Evolutionary conservation across 2,329 filamentous ascomycete genomes (phyloP), one percentile per base, ranked within the genome.

Genomic region (Botrytis elliptica): DNA sequence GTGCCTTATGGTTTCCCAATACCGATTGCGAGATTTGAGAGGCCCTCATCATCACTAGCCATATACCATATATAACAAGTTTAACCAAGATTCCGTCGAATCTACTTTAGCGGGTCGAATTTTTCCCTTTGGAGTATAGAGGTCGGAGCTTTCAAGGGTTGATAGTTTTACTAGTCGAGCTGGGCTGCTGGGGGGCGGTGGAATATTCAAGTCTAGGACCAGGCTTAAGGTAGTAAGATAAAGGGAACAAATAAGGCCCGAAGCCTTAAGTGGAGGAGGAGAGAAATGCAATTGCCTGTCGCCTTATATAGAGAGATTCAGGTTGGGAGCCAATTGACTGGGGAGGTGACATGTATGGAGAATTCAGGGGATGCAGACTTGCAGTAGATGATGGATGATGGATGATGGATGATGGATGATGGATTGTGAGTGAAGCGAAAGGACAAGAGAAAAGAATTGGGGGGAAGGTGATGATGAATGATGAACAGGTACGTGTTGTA

Each of bases 11-110:
- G 77, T 74, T 76, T 80, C 77, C 79, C 77, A 78, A 77, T 77
- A 59, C 76, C 76, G 75, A 73, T 75, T 73, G 75, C 73, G 74
- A 75, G 70, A 71, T 65, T 77, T 76, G 75, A 77, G 75, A 74
- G 74, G 75, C 78, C 78, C 68, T 80, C 79, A 80, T 80, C 70
- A 77, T 80, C 77, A 74, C 75, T 77, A 75, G 66, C 73, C 75
- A 75, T 75, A 69, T 60, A 75, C 73, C 70, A 75, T 59, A 36
- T 59, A 66, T 71, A 63, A 57, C 42, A 71, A 71, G 60, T 55
- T 71, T 55, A 38, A 72, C 70, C 70, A 72, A 67, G 70, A 57
- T 57, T 72, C 55, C 70, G 38, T 67, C 38, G 62, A 67, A 67
- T 55, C 46, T 67, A 72, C 20, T 59, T 59, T 73, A 66, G 65